Conservation (phyloP, 371 early-diverging fungal genomes). For the Zychaea mexicana region DNA sequence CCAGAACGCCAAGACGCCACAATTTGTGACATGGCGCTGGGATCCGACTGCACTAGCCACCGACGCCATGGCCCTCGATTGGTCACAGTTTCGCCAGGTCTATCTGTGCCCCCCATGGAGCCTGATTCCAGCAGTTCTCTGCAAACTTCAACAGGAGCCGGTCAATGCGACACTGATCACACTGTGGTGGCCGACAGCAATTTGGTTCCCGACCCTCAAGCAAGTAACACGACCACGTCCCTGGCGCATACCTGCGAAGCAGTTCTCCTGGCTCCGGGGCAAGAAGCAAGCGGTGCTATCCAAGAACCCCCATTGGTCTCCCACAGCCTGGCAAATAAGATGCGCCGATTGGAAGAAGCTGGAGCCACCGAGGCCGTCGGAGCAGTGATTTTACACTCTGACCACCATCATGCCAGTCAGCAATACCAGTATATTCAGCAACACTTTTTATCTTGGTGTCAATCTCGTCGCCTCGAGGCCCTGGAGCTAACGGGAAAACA, state of each 20-base stretch:
- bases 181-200: background rate
- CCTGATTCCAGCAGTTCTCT: background rate
- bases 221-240: background rate
- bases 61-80: background rate
- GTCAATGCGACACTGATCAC: background rate
- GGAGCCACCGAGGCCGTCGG: background rate
- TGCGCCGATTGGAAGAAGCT: background rate
- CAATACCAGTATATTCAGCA: background rate
- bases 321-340: background rate
- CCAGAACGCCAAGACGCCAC: too few relatives aligned
- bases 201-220: background rate
- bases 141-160: background rate
- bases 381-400: background rate
- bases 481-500: background rate
- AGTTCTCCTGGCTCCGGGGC: background rate
- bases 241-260: background rate
- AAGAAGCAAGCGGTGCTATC: background rate
- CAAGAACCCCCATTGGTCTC: slow-evolving; percentile 1
- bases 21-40: too few relatives aligned
- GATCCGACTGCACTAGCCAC: background rate
- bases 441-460: background rate
- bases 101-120: background rate
- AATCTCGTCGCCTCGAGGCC: background rate
- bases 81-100: background rate
- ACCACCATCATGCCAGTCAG: background rate